A percentile compares a stretch with the other conserved stretches of the same genome.
Conservation (phyloP, 2,329 filamentous ascomycete genomes). For the Botrytis elliptica region DNA sequence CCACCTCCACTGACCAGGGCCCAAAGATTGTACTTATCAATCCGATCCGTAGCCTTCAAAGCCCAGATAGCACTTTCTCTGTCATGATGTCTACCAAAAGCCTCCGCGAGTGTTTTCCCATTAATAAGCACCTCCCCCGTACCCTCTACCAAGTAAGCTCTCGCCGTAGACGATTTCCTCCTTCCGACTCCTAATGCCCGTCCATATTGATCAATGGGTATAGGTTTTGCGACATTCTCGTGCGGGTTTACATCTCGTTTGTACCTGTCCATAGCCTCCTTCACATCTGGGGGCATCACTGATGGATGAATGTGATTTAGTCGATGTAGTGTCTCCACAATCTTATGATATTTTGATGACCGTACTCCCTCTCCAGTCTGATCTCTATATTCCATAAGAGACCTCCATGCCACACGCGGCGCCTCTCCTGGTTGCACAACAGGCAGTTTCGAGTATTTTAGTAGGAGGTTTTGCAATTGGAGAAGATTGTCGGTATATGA, state of each 20-base stretch:
- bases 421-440: constrained; percentile 62
- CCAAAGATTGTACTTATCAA: constrained; percentile 98
- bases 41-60: constrained; percentile 73
- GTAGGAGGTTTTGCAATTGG: constrained; percentile 67
- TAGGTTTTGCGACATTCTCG: constrained; percentile 60
- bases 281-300: constrained; percentile 70
- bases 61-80: constrained; percentile 93
- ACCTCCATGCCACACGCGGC: constrained; percentile 77
- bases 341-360: constrained; percentile 73
- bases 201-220: constrained; percentile 71
- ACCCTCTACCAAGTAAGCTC: constrained; percentile 87
- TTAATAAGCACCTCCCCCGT: constrained; percentile 89
- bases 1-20: constrained; percentile 81
- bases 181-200: constrained; percentile 77
- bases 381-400: constrained; percentile 71
- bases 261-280: constrained; percentile 64
- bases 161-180: constrained; percentile 83
- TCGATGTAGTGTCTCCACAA: constrained; percentile 72
- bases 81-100: constrained; percentile 87
- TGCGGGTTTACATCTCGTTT: constrained; percentile 72
- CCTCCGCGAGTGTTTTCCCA: constrained; percentile 76
- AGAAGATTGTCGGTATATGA: constrained; percentile 84
- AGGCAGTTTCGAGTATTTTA: constrained; percentile 72
- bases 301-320: constrained; percentile 83
- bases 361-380: constrained; percentile 70